Evolutionary conservation across 805 yeast genomes (phyloP), one percentile per base, ranked within the genome.

Genomic region (Wickerhamiella vanderwaltii): DNA sequence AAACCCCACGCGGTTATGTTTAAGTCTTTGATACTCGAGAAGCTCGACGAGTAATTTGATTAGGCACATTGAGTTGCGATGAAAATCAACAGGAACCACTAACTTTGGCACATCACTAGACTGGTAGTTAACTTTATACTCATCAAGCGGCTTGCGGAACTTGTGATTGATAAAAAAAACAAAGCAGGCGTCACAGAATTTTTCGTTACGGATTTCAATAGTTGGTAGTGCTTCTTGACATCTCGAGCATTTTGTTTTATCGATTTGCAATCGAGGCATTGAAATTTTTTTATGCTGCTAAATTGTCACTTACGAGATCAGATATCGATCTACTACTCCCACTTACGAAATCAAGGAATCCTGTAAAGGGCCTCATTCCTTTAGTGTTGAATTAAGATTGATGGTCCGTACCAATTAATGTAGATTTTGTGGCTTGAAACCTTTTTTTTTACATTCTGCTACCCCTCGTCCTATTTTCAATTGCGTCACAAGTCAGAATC

Each of bases 101-200:
- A 79, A 69, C 24, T 61, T 69, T 13, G 71, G 74, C 2, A 56
- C 43, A 11, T 56, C 63, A 32, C 55, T 46, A 3, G 61, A 63
- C 13, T 60, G 61, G 44, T 70, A 85, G 51, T 77, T 71, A 17
- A 81, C 87, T 54, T 83, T 81, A 61, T 71, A 86, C 42, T 68
- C 72, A 11, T 81, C 86, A 85, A 88, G 75, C 53, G 71, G 80
- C 53, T 79, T 81, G 47, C 94, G 67, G 59, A 83, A 86, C 57
- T 87, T 87, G 18, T 83, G 77, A 44, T 79, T 68, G 28, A 87
- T 66, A 55, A 84, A 87, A 45, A 76, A 68, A 16, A 71, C 55
- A 51, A 84, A 88, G 58, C 97, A 87, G 2, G 48, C 43, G 19
- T 49, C 44, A 60, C 93, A 82, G 45, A 79, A 79, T 13, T 62